Evolutionary conservation across 1,139 yeast genomes (phyloP), one percentile per base, ranked within the genome.

Genomic region (Geotrichum candidum): DNA sequence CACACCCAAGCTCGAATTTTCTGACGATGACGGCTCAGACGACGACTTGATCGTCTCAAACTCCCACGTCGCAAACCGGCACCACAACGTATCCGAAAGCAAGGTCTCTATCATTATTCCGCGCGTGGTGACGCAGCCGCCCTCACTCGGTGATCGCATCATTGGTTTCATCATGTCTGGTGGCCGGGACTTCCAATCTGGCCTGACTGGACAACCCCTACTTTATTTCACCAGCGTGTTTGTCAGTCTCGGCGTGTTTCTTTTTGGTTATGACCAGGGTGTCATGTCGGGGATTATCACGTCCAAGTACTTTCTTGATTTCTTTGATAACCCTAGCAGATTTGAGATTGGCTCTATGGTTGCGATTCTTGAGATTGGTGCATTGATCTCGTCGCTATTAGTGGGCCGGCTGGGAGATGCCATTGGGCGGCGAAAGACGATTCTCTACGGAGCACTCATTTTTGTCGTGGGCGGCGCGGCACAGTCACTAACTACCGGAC

Each of bases 201-300:
- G 71, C 53, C 66, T 75, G 15, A 71, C 72, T 4, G 78, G 78
- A 57, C 72, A 73, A 64, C 73, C 75, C 50, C 66, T 76, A 66
- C 70, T 76, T 52, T 90, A 89, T 72, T 87, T 89, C 75, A 89
- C 96, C 1, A 84, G 92, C 1, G 84, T 87, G 11, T 90, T 90
- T 73, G 96, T 90, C 25, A 85, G 92, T 45, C 77, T 89, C 7
- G 95, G 96, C 60, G 96, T 90, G 15, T 86, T 90, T 62, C 78
- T 90, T 45, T 90, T 90, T 72, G 97, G 96, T 3, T 90, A 88
- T 74, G 96, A 90, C 72, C 97, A 90, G 74, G 96, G 96, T 61
- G 96, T 90, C 56, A 88, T 92, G 84, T 84, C 90, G 46, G 94
- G 96, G 2, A 84, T 90, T 55, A 81, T 87, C 65, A 80, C 80